These are phyloP conservation scores for Tricholoma bakamatsutake DNA, from an alignment of 768 basidiomycete genomes.

Conservation along the genomic window DNA sequence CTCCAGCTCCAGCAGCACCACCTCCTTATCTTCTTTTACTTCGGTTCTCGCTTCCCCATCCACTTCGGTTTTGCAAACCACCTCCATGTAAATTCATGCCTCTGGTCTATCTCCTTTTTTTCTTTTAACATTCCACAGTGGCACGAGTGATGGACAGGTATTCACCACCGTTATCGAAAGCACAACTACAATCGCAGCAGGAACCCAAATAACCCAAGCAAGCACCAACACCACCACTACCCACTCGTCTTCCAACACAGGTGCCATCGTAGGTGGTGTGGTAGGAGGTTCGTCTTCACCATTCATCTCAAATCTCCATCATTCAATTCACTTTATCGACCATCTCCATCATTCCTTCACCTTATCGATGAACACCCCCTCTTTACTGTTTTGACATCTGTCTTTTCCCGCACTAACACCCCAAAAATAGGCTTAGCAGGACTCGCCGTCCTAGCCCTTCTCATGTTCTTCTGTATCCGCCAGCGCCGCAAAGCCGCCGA, in stretches of 20 bases:
- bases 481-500: slow-evolving; percentile 17
- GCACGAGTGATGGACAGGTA: slow-evolving; percentile 20
- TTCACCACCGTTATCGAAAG: slow-evolving; percentile 20
- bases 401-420: background rate
- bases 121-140: background rate
- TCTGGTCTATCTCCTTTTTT: background rate
- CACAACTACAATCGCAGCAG: slow-evolving; percentile 23
- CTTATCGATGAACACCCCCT: background rate
- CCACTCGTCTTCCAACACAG: slow-evolving; percentile 21
- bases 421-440: slow-evolving; percentile 23
- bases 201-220: slow-evolving; percentile 8
- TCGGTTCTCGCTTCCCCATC: background rate
- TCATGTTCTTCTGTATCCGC: slow-evolving; percentile 22
- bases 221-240: slow-evolving; percentile 1
- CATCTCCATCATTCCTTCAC: background rate
- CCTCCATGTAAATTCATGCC: background rate
- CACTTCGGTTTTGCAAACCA: slow-evolving; percentile 1
- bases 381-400: background rate
- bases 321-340: background rate
- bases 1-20: background rate
- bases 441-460: slow-evolving; percentile 17
- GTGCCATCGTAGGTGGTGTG: slow-evolving; percentile 45
- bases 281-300: slow-evolving; percentile 35
- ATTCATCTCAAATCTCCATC: background rate
- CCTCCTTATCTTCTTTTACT: background rate